phyloP scores from a whole-genome alignment of 345 rosid species.

The Eucalyptus marginata region DNA sequence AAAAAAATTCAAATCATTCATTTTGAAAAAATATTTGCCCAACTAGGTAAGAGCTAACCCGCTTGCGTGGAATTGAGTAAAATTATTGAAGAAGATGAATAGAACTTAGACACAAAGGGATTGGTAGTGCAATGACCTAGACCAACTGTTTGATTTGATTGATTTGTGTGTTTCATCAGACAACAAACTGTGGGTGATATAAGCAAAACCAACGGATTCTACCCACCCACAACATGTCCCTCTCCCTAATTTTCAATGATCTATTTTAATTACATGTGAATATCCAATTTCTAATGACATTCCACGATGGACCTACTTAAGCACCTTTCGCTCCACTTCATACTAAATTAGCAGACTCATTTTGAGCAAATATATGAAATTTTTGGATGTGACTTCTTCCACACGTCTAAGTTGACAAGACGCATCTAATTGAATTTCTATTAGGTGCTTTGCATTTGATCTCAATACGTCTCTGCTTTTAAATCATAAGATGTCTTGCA shows the following conservation, averaged over 20 bases:
- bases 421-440: background rate
- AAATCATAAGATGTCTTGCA: background rate
- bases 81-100: background rate
- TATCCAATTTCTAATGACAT: background rate
- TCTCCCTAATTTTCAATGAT: background rate
- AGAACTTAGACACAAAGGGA: background rate
- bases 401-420: background rate
- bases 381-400: background rate
- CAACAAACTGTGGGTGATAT: background rate
- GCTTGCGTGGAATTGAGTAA: background rate
- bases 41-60: background rate
- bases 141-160: background rate
- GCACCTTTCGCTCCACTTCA: background rate
- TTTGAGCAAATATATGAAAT: background rate
- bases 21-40: background rate
- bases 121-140: background rate
- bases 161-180: background rate
- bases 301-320: background rate
- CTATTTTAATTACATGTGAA: background rate
- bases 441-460: accelerated
- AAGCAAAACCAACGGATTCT: background rate
- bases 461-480: background rate
- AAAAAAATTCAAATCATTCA: no score
- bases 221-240: background rate
- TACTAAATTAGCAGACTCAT: background rate